phyloP scores from a whole-genome alignment of 2,329 filamentous ascomycete species.

The Blastomyces percursus region DNA sequence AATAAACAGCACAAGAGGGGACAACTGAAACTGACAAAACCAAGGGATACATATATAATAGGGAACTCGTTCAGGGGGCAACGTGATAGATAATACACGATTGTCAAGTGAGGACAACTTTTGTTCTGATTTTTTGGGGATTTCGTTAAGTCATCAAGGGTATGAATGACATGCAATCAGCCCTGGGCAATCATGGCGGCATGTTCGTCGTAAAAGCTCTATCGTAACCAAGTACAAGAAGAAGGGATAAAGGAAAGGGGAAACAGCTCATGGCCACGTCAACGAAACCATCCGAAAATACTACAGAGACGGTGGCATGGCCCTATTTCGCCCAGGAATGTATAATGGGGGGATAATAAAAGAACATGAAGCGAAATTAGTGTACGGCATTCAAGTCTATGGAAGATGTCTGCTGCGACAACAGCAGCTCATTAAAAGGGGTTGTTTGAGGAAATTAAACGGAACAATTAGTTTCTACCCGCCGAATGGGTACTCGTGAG shows the following conservation, averaged over 20 bases:
- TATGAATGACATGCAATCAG: slow-evolving; percentile 10
- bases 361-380: not conserved
- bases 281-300: not conserved
- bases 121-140: not conserved
- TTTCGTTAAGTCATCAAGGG: slow-evolving; percentile 5
- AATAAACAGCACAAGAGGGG: not conserved
- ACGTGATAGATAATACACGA: slow-evolving; percentile 1
- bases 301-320: not conserved
- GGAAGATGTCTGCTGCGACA: not conserved
- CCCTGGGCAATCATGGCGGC: slow-evolving; percentile 3
- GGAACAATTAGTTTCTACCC: not conserved
- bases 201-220: slow-evolving; percentile 4
- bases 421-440: not conserved
- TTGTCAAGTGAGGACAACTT: not conserved
- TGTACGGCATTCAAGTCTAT: not conserved
- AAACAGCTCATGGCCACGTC: not conserved
- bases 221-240: slow-evolving; percentile 1
- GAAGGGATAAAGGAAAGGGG: not conserved
- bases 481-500: not conserved
- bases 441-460: not conserved
- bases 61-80: not conserved
- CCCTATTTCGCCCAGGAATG: not conserved
- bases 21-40: not conserved
- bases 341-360: not conserved
- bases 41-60: not conserved